Evolutionary conservation across 768 basidiomycete genomes (phyloP).

Genomic region (Podaxis carcinomalis): DNA sequence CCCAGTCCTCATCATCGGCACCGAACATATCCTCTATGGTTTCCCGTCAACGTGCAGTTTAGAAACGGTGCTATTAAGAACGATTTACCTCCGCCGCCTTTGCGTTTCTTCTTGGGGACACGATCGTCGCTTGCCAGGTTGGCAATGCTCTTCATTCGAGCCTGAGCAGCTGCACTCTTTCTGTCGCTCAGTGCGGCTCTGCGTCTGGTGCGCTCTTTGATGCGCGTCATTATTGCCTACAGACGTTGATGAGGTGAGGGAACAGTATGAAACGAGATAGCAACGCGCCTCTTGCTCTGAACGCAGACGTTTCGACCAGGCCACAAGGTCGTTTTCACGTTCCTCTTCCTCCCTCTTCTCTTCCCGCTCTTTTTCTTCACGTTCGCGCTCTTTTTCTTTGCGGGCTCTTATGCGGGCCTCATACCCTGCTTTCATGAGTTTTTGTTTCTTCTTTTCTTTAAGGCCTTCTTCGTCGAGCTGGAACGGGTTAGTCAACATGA

Average conservation of each 20-base stretch:
- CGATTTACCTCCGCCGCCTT: slow-evolving; percentile 46
- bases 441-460: slow-evolving; percentile 94
- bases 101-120: slow-evolving; percentile 79
- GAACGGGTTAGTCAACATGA: neutral
- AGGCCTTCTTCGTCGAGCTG: slow-evolving; percentile 86
- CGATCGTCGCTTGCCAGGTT: slow-evolving; percentile 85
- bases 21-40: slow-evolving; percentile 82
- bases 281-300: slow-evolving; percentile 71
- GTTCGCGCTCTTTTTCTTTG: slow-evolving; percentile 85
- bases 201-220: slow-evolving; percentile 78
- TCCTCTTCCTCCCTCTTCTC: slow-evolving; percentile 79
- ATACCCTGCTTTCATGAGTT: slow-evolving; percentile 87
- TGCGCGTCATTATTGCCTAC: slow-evolving; percentile 75
- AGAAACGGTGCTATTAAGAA: too few species aligned
- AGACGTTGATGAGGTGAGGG: neutral
- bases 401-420: slow-evolving; percentile 83
- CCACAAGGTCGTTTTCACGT: slow-evolving; percentile 61
- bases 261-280: neutral
- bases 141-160: slow-evolving; percentile 90
- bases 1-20: slow-evolving; percentile 94
- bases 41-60: too few species aligned
- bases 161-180: slow-evolving; percentile 93
- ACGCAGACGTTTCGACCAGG: slow-evolving; percentile 73
- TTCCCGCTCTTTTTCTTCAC: slow-evolving; percentile 61
- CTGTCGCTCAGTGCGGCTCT: slow-evolving; percentile 83